Evolutionary conservation across 805 yeast genomes (phyloP).

Genomic region (Wickerhamiella nectarea): DNA sequence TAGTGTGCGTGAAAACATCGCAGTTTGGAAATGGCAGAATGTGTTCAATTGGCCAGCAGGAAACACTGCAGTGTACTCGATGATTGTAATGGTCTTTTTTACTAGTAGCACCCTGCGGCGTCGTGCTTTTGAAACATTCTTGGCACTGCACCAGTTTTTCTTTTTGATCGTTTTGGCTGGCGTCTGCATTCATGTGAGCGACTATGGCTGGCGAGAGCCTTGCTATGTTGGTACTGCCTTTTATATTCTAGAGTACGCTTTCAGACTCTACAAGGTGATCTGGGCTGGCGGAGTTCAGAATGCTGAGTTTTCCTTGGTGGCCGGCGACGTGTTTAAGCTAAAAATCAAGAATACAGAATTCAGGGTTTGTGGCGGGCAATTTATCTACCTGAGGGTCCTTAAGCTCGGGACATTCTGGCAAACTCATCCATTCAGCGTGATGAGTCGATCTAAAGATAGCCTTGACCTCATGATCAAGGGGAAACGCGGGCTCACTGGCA

Average conservation of each 20-base stretch:
- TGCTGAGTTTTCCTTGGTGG: conserved; percentile 19
- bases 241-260: conserved; percentile 56
- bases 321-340: conserved; percentile 28
- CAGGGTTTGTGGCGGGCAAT: conserved; percentile 31
- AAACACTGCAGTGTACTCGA: conserved; percentile 31
- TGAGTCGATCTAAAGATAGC: conserved; percentile 20
- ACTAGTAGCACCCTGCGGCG: conserved; percentile 39
- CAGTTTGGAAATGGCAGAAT: conserved; percentile 20
- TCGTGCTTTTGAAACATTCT: conserved; percentile 43
- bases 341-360: conserved; percentile 17
- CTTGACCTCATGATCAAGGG: conserved; percentile 38
- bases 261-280: conserved; percentile 41
- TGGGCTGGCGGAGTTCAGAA: conserved; percentile 38
- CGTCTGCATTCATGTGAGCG: conserved; percentile 41
- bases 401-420: conserved; percentile 47
- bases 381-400: conserved; percentile 42
- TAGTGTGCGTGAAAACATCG: conserved; percentile 17
- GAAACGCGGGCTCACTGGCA: conserved; percentile 34
- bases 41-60: conserved; percentile 31
- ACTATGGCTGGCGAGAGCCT: conserved; percentile 47
- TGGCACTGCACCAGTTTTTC: conserved; percentile 32
- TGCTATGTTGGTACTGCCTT: conserved; percentile 42
- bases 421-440: conserved; percentile 55
- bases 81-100: conserved; percentile 32
- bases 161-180: conserved; percentile 15